phyloP scores from a whole-genome alignment of 208 protist species.

The Naegleria lovaniensis region DNA sequence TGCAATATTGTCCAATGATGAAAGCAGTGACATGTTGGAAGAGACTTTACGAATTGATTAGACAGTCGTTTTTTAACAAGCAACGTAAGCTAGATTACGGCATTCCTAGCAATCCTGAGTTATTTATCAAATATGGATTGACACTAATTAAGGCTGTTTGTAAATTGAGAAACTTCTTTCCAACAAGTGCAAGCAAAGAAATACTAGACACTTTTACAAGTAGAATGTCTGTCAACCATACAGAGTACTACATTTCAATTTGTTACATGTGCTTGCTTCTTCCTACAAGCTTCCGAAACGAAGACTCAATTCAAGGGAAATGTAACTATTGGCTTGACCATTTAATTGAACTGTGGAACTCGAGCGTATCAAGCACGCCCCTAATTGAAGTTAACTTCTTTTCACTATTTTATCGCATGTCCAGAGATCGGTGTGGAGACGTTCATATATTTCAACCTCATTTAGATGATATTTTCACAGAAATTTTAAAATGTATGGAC shows the following conservation, averaged over 20 bases:
- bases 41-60: not conserved
- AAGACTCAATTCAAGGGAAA: not conserved
- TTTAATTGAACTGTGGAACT: not conserved
- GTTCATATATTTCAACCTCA: not conserved
- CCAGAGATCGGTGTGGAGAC: not conserved
- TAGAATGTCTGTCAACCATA: not conserved
- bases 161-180: constrained; percentile 5
- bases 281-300: not conserved
- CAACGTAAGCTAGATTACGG: not conserved
- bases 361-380: not conserved
- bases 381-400: not conserved
- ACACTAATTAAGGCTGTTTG: not conserved
- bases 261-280: not conserved
- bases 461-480: not conserved
- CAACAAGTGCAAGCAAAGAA: not conserved
- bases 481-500: not conserved
- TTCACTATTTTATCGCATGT: not conserved
- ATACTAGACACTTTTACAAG: not conserved
- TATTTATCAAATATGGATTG: not conserved
- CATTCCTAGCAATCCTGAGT: not conserved
- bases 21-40: not conserved
- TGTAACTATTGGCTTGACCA: not conserved
- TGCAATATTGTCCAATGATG: not conserved
- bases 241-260: too few relatives aligned
- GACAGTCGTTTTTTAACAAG: not conserved